Evolutionary conservation across 176 grass and related monocot species (phyloP), one percentile per base, ranked within the genome.

Genomic region (Echinochloa phyllopogon): DNA sequence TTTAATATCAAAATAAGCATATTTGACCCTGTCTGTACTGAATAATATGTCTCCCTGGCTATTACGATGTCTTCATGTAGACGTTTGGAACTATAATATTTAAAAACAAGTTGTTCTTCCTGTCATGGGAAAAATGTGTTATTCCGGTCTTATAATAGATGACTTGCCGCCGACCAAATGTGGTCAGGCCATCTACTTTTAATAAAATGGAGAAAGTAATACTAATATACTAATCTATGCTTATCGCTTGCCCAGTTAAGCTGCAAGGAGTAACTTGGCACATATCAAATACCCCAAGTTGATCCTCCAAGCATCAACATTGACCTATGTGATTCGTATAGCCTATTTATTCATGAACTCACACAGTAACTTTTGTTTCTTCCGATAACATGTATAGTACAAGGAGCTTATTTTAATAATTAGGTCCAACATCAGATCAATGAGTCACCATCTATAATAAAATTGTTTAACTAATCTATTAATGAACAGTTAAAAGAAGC

Each of bases 1-100:
- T 38, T 83, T 64, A 83, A 74, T 83, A 25, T 74, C 57, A 12
- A 77, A 63, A 29, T n/a, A 61, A 73, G 27, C 42, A 56, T 23
- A 40, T 6, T 69, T 3, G 17, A 65, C 25, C 25, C 62, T 14
- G 10, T 18, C 6, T 36, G 5, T 36, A 37, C 63, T 64, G 61
- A 39, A 18, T 39, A 41, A 8, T 8, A 20, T 57, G 23, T 67
- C 36, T 27, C 63, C 51, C 16, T 41, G 11, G 3, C 76, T 61
- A 57, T 21, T n/a, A 2, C n/a, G 20, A 57, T 7, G 1, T 21
- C 53, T 57, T 57, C n/a, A 33, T 76, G 47, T 40, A 33, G 45
- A 67, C n/a, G 43, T 44, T 62, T 45, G 49, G 23, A 84, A 75
- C 71, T 43, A 39, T 43, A 39, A 52, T 65, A 65, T 52, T 57